phyloP scores from a whole-genome alignment of 805 yeast genomes.

The Saturnispora diversa region DNA sequence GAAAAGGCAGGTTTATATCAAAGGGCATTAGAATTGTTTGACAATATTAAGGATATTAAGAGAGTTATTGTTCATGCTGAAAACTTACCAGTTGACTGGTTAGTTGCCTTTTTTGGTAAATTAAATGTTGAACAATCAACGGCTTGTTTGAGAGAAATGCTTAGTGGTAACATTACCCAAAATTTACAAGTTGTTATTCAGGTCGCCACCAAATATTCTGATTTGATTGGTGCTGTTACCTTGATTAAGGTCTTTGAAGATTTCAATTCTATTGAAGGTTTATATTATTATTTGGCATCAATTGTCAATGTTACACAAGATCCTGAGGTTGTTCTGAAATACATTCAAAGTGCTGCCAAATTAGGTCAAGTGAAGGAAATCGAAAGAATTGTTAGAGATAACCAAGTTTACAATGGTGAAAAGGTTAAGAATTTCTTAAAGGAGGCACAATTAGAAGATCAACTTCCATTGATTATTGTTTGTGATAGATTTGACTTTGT shows the following conservation, averaged over 20 bases:
- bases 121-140: slow-evolving; percentile 90
- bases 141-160: slow-evolving; percentile 78
- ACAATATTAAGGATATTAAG: slow-evolving; percentile 90
- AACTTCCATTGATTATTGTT: slow-evolving; percentile 90
- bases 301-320: slow-evolving; percentile 92
- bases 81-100: slow-evolving; percentile 86
- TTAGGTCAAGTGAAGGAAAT: slow-evolving; percentile 88
- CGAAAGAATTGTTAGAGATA: slow-evolving; percentile 91
- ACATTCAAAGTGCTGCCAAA: slow-evolving; percentile 88
- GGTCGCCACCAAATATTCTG: slow-evolving; percentile 94
- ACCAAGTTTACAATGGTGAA: slow-evolving; percentile 91
- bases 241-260: slow-evolving; percentile 90
- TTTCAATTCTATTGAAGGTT: slow-evolving; percentile 85
- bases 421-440: slow-evolving; percentile 95
- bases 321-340: slow-evolving; percentile 90
- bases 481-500: slow-evolving; percentile 88
- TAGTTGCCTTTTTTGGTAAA: slow-evolving; percentile 85
- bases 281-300: slow-evolving; percentile 86
- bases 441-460: slow-evolving; percentile 90
- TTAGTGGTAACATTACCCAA: slow-evolving; percentile 63
- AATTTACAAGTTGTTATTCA: slow-evolving; percentile 91
- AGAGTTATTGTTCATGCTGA: slow-evolving; percentile 86
- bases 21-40: slow-evolving; percentile 94
- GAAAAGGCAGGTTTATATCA: slow-evolving; percentile 95
- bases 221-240: slow-evolving; percentile 77